Percentiles rank a stretch among this genome's conserved stretches.
phyloP scores from a whole-genome alignment of 768 basidiomycete species.

The Leccinum aurantiacum region DNA sequence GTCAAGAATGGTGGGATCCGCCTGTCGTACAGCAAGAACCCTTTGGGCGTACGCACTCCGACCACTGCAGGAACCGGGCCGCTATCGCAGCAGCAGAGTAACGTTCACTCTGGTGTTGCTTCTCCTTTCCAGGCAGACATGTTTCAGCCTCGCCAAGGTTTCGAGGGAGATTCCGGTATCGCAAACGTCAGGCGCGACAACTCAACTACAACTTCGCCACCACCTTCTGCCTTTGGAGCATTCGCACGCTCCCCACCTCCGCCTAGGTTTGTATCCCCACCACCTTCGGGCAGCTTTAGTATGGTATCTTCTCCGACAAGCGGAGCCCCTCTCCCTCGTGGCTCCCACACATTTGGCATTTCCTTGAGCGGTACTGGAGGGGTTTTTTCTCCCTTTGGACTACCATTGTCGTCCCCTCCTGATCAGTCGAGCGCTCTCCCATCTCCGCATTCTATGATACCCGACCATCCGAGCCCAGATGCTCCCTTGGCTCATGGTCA shows the following conservation, averaged over 20 bases:
- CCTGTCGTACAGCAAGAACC: conserved; percentile 97
- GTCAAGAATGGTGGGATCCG: conserved; percentile 97
- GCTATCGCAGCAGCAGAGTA: conserved; percentile 29
- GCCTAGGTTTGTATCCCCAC: conserved; percentile 35
- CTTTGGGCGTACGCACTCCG: conserved; percentile 86
- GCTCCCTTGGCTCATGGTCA: conserved; percentile 33
- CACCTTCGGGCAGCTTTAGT: conserved; percentile 31
- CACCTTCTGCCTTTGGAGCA: conserved; percentile 25
- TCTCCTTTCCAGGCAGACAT: conserved; percentile 32
- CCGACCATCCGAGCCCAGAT: conserved; percentile 36
- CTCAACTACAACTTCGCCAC: conserved; percentile 24
- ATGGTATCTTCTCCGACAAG: conserved; percentile 29
- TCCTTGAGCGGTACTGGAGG: conserved; percentile 29
- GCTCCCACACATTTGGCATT: conserved; percentile 33
- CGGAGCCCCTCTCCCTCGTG: conserved; percentile 29
- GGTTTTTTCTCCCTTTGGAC: conserved; percentile 33
- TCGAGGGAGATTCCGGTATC: conserved; percentile 25
- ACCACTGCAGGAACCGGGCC: conserved; percentile 47
- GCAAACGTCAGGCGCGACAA: conserved; percentile 28
- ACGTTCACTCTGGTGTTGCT: conserved; percentile 16
- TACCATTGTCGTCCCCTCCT: conserved; percentile 33
- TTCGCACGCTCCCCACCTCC: conserved; percentile 37
- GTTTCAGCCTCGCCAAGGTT: conserved; percentile 33
- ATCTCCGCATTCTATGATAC: conserved; percentile 36
- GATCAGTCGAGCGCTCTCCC: conserved; percentile 28